Conservation (phyloP, 2,329 filamentous ascomycete genomes). For the Scolecobasidium constrictum region DNA sequence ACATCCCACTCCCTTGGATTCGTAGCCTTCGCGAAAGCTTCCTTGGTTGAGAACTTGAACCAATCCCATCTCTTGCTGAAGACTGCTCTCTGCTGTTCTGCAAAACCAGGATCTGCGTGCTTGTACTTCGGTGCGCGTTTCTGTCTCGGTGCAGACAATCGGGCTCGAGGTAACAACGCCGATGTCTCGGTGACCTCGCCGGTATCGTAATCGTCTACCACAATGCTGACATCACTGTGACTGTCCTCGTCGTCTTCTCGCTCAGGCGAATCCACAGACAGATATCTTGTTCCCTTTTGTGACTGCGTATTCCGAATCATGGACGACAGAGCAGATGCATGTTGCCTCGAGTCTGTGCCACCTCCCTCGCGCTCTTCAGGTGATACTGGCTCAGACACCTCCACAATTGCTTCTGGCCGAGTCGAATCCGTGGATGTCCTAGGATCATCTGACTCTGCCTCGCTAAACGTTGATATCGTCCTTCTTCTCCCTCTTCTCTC, state of each 20-base stretch:
- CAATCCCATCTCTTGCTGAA: not conserved
- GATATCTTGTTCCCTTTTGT: slow-evolving; percentile 1
- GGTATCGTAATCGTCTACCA: slow-evolving; percentile 20
- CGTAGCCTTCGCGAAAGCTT: not conserved
- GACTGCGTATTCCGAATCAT: slow-evolving; percentile 9
- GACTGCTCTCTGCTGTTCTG: not conserved
- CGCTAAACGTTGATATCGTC: slow-evolving; percentile 6
- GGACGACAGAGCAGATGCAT: slow-evolving; percentile 7
- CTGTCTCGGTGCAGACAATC: slow-evolving; percentile 8
- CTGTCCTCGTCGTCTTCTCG: not conserved
- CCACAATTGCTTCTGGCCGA: slow-evolving; percentile 45
- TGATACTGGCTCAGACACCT: slow-evolving; percentile 49
- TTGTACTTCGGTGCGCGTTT: not conserved
- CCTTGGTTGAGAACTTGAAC: not conserved
- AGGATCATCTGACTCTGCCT: slow-evolving; percentile 16
- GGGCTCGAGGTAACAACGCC: slow-evolving; percentile 6
- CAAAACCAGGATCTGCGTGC: not conserved
- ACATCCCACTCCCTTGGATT: slow-evolving; percentile 7
- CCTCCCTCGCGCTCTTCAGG: slow-evolving; percentile 27
- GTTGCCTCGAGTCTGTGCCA: slow-evolving; percentile 1
- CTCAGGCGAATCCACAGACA: not conserved
- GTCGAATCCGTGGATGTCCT: slow-evolving; percentile 21
- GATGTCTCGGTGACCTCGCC: slow-evolving; percentile 17
- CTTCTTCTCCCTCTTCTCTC: slow-evolving; percentile 12
- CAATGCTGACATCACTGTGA: slow-evolving; percentile 10